Evolutionary conservation across 495 filamentous ascomycete genomes (phyloP), one percentile per base, ranked within the genome.

Genomic region (Penicillium parvum): DNA sequence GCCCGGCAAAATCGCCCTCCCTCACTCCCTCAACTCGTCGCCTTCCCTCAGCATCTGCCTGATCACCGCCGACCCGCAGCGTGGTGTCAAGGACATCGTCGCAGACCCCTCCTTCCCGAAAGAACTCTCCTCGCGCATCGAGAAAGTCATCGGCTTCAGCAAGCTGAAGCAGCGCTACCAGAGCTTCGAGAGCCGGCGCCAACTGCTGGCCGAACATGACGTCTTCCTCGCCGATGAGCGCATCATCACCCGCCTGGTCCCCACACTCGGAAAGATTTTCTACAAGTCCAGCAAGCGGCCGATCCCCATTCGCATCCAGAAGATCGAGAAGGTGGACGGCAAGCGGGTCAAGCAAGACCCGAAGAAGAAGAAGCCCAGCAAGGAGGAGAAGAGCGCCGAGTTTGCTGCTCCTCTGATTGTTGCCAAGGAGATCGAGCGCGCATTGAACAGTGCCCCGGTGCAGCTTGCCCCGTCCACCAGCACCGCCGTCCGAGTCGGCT

Each of bases 81-180:
- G 91, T 37, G 68, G 74, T 14, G 90, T 90, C 72, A 97, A 96
- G 73, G 87, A 97, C 66, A 71, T 90, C 37, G 74, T 95, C 49
- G 78, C 79, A 25, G 73, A 84, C 49, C 72, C 82, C 17, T 72
- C 84, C 12, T 92, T 95, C 66, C 90, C 91, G 4, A 63, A 79
- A 40, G 73, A 75, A 6, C 73, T 94, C 23, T 74, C 79, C 49
- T 75, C 79, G 50, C 79, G 82, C 43, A 86, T 98, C 51, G 84
- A 79, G 21, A 76, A 84, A 38, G 83, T 97, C 18, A 85, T 98
- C 50, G 85, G 86, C 49, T 68, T 90, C 55, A 71, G 72, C 47
- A 95, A 98, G 58, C 74, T 98, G 32, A 84, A 85, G 68, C 73
- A 80, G 30, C 89, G 90, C 60, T 96, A 86, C 76, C 82, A 85